Base-by-base conservation (phyloP, 1,139 yeast genomes). In the Hanseniaspora gamundiae region DNA sequence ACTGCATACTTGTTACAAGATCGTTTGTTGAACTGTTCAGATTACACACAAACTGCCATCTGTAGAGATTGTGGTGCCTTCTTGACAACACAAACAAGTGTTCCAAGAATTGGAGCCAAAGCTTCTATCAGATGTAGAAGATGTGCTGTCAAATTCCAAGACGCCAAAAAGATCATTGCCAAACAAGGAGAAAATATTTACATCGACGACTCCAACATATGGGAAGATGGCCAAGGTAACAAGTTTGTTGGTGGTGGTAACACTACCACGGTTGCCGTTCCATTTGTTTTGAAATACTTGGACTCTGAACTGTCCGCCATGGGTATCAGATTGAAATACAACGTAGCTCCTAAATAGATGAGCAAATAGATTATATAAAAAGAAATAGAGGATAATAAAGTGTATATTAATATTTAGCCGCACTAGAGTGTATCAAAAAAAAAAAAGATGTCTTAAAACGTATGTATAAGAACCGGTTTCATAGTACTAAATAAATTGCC, bases 161-260 rank as follows among this genome's bases (percentile, higher is more conserved):
- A 67, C 39, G 68, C 70, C 13, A 59, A 66, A 45, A 56, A 58
- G 44, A 51, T 59, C 48, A 50, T 60, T 29, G 72, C 71, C 35
- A 59, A 65, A 21, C 65, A 65, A 52, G 59, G 52, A n/a, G 47
- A 52, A 30, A 58, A 59, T 35, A 67, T 71, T 30, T 74, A 69
- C 52, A 76, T 77, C 46, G 78, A 77, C 52, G 88, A 82, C 51
- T 69, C 83, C n/a, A 85, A 80, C 46, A 75, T 83, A 41, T 91
- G 99, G 99, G 96, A 88, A 68, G 98, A 91, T 62, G 97, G 97
- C 16, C 87, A 80, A 56, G 97, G 98, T 42, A 81, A 76, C 61
- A 78, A 80, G 61, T 91, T 81, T 62, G 80, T 78, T 47, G 98
- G 98, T 46, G 99, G 99, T 58, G 80, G 76, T 49, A 73, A 88